Percentiles rank a stretch among this genome's conserved stretches.
Evolutionary conservation across 192 early-diverging fungal species (phyloP).

Genomic region (Podila epicladia): DNA sequence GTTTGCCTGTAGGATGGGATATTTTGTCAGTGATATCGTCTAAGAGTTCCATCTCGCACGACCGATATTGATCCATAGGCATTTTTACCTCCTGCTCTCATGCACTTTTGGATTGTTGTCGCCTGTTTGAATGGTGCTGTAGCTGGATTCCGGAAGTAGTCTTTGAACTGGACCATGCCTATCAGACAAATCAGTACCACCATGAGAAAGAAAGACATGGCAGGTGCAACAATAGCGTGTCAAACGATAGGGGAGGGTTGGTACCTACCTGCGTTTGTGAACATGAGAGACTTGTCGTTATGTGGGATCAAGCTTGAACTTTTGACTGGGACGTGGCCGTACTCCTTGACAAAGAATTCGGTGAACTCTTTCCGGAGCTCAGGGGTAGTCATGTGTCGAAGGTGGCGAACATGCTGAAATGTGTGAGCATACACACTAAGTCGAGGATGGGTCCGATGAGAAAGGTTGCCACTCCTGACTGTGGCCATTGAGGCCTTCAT

Average conservation of each 20-base stretch:
- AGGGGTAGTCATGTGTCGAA: slow-evolving; percentile 51
- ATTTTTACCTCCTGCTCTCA: slow-evolving; percentile 62
- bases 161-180: slow-evolving; percentile 71
- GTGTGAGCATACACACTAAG: background rate
- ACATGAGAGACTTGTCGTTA: slow-evolving; percentile 64
- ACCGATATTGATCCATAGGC: background rate
- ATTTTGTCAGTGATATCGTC: background rate
- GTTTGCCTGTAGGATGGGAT: slow-evolving; percentile 47
- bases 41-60: background rate
- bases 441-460: background rate
- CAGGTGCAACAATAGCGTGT: background rate
- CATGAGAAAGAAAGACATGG: background rate
- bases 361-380: slow-evolving; percentile 57
- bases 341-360: slow-evolving; percentile 57
- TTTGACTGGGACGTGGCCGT: slow-evolving; percentile 50
- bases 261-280: slow-evolving; percentile 64
- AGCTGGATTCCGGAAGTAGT: slow-evolving; percentile 60
- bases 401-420: slow-evolving; percentile 2
- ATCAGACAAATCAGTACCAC: background rate
- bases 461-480: background rate
- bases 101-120: slow-evolving; percentile 61
- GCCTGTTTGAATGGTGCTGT: slow-evolving; percentile 57
- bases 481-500: background rate
- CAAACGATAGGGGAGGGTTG: too few species aligned
- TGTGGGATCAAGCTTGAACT: slow-evolving; percentile 64